A percentile compares a stretch with the other conserved stretches of the same genome.
Evolutionary conservation across 352 stramenopile species (phyloP).

Genomic region (Thalassiosira hispida): DNA sequence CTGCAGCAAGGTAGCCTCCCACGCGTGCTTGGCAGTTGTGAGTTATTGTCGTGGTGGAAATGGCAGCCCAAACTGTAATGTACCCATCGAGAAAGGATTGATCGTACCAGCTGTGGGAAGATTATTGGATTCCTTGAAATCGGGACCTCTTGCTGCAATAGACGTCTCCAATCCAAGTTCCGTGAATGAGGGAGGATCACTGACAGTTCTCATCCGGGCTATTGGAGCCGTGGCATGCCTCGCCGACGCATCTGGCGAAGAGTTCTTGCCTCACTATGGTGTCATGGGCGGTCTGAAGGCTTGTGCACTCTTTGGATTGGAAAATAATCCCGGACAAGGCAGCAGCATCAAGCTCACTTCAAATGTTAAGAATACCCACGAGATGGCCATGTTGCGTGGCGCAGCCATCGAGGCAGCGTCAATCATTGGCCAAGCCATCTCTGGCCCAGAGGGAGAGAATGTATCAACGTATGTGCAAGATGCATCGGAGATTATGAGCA

Average conservation of each 20-base stretch:
- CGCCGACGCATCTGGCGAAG: constrained; percentile 63
- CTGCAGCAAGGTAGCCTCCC: constrained; percentile 63
- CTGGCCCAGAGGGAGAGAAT: constrained; percentile 48
- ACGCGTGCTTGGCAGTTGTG: constrained; percentile 67
- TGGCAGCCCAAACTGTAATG: constrained; percentile 19
- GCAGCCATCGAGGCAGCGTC: constrained; percentile 71
- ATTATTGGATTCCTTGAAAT: constrained; percentile 58
- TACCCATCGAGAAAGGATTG: constrained; percentile 48
- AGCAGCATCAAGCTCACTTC: constrained; percentile 4
- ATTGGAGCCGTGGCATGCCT: constrained; percentile 71
- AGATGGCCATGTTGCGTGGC: constrained; percentile 53
- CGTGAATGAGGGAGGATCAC: constrained; percentile 32
- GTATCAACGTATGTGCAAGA: constrained; percentile 52
- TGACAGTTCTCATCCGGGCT: constrained; percentile 62
- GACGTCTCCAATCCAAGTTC: constrained; percentile 37
- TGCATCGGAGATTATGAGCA: constrained; percentile 65
- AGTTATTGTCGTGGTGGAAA: constrained; percentile 67
- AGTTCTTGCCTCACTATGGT: constrained; percentile 70
- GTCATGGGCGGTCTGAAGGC: constrained; percentile 67
- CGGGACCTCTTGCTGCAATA: constrained; percentile 62
- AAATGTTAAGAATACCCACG: constrained; percentile 41
- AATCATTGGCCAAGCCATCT: constrained; percentile 73
- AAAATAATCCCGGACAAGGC: constrained; percentile 6
- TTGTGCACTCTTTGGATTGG: constrained; percentile 37
- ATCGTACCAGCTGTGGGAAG: constrained; percentile 59